Percentiles rank a stretch among this genome's conserved stretches.
phyloP scores from a whole-genome alignment of 305 asterid species.

The Plantago rigida region DNA sequence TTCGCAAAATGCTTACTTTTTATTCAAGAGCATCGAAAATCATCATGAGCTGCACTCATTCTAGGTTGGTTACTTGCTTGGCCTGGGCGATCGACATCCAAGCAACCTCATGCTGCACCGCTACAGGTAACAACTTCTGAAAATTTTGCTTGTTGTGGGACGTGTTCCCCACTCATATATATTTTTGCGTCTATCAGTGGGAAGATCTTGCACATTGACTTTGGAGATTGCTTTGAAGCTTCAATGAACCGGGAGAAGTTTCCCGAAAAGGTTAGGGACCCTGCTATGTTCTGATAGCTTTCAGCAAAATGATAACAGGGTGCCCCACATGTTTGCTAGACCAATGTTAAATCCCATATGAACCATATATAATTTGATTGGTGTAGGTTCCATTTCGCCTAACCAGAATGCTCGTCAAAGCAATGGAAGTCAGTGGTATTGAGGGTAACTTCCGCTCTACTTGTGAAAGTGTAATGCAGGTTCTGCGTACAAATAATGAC shows the following conservation, averaged over 20 bases:
- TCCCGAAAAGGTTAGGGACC: constrained; percentile 77
- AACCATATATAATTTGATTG: constrained; percentile 20
- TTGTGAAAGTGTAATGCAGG: constrained; percentile 99
- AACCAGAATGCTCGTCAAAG: constrained; percentile 98
- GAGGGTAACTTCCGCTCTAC: constrained; percentile 98
- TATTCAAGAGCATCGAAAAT: neutral
- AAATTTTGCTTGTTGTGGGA: constrained; percentile 16
- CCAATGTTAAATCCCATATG: constrained; percentile 1
- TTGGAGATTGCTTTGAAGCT: constrained; percentile 99
- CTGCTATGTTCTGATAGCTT: neutral
- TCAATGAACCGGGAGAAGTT: constrained; percentile 98
- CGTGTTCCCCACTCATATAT: constrained; percentile 20
- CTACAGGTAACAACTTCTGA: constrained; percentile 45
- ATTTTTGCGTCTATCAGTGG: constrained; percentile 50
- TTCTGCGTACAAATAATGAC: constrained; percentile 78
- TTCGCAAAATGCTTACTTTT: neutral
- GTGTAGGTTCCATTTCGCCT: constrained; percentile 96
- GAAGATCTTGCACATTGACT: constrained; percentile 92
- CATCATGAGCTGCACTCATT: constrained; percentile 18
- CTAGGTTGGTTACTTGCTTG: constrained; percentile 98
- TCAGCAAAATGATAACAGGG: constrained; percentile 5
- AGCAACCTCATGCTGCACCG: constrained; percentile 98
- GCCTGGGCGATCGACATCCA: constrained; percentile 98
- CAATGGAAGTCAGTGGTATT: constrained; percentile 99
- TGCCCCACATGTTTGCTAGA: constrained; percentile 2